Conservation (phyloP, 202 grass and related monocot genomes). For the Brachypodium distachyon region DNA sequence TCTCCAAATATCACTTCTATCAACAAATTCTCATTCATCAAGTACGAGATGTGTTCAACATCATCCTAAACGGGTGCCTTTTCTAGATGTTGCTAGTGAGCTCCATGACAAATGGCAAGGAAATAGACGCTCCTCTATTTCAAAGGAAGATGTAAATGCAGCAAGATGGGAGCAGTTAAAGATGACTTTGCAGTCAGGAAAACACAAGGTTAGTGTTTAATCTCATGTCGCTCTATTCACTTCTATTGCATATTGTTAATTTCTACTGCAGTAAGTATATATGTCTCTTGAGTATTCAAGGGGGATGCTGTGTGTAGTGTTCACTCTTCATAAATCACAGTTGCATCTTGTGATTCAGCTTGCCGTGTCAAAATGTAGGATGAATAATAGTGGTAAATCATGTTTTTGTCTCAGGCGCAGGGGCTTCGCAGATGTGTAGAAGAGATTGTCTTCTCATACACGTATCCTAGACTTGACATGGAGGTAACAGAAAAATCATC, state of each 20-base stretch:
- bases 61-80: not conserved
- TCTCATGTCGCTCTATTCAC: not conserved
- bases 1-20: not conserved
- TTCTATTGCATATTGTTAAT: not conserved
- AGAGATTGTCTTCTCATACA: constrained; percentile 90
- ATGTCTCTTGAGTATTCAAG: not conserved
- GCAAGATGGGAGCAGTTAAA: constrained; percentile 83
- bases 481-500: constrained; percentile 44
- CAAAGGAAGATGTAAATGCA: not conserved
- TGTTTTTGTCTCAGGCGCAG: constrained; percentile 28
- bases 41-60: not conserved
- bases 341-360: not conserved
- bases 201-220: constrained; percentile 66
- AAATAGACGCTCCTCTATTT: constrained; percentile 8
- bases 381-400: not conserved
- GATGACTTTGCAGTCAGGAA: constrained; percentile 65
- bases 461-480: constrained; percentile 97
- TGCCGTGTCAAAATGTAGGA: not conserved
- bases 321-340: not conserved
- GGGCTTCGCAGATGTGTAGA: constrained; percentile 79
- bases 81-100: constrained; percentile 6
- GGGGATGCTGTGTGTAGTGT: not conserved
- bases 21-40: not conserved
- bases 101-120: constrained; percentile 2
- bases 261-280: not conserved